Percentiles rank a stretch among this genome's conserved stretches.
Conservation (phyloP, 1,284 basidiomycete genomes). For the Ganoderma boninense region DNA sequence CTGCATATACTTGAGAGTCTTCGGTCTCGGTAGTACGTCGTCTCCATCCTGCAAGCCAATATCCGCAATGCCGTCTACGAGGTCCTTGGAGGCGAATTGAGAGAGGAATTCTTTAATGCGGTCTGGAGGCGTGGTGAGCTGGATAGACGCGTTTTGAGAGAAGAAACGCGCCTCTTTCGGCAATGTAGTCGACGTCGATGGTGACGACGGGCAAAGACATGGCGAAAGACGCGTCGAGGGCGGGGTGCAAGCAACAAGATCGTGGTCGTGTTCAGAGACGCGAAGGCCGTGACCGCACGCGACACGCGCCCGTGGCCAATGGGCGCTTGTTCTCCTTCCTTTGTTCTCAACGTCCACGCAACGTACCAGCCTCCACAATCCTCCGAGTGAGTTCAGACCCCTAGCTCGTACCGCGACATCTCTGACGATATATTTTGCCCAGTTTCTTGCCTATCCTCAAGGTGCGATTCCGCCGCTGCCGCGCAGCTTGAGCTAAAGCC, state of each 20-base stretch:
- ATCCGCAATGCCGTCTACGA: slow-evolving; percentile 73
- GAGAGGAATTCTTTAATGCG: slow-evolving; percentile 77
- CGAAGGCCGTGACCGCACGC: slow-evolving; percentile 34
- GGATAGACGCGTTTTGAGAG: background rate
- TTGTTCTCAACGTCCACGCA: slow-evolving; percentile 2
- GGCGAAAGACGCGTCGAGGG: slow-evolving; percentile 28
- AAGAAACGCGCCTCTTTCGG: slow-evolving; percentile 47
- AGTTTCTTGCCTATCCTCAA: background rate
- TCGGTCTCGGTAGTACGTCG: slow-evolving; percentile 49
- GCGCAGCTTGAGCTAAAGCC: background rate
- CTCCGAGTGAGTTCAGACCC: background rate
- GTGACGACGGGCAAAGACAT: slow-evolving; percentile 61
- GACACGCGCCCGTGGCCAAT: slow-evolving; percentile 18
- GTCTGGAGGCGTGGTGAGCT: slow-evolving; percentile 49
- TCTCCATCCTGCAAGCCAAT: slow-evolving; percentile 72
- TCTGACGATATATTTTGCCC: background rate
- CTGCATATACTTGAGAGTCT: slow-evolving; percentile 84
- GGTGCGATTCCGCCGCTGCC: background rate
- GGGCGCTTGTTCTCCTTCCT: slow-evolving; percentile 9
- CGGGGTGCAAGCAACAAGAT: slow-evolving; percentile 14
- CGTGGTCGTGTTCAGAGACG: slow-evolving; percentile 7
- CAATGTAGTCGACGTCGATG: slow-evolving; percentile 57
- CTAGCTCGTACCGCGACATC: background rate
- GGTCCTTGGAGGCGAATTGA: slow-evolving; percentile 73
- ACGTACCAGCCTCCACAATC: background rate